Evolutionary conservation across 2,329 filamentous ascomycete genomes (phyloP), one percentile per base, ranked within the genome.

Genomic region (Penicillium verrucosum): DNA sequence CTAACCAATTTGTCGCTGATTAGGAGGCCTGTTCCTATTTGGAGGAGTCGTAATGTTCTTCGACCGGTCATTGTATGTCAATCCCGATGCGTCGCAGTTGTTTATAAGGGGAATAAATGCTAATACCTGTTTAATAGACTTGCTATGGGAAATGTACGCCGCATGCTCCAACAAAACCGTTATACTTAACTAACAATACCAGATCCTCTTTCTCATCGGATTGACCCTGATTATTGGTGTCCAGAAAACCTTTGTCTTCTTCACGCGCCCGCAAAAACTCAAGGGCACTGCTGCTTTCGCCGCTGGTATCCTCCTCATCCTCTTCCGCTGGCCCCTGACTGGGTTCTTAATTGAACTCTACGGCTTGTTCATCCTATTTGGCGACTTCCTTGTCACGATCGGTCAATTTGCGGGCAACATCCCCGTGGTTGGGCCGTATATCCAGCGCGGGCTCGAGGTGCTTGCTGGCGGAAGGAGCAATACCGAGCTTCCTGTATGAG

Each of bases 151-250:
- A 97, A 97, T 72, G 89, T 93, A 83, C 69, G 80, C 56, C 48
- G 53, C 42, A 54, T 37, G 27, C 60, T 41, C 53, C 41, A 42
- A 21, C 38, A 42, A 23, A 11, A 29, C 16, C 44, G 29, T 41
- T 30, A 30, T 42, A 47, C 37, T 45, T 54, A 46, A 60, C 60
- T 49, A 34, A 56, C 44, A 32, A 18, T 16, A 25, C 36, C 56
- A 96, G 91, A 95, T 99, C 75, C 91, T 99, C 74, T 97, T 99
- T 82, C 85, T 99, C 53, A 90, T 96, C 78, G 94, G 94, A 74
- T 85, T 99, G 27, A 96, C 92, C 30, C 89, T 97, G 58, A 95
- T 97, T 68, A 96, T 99, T 77, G 94, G 94, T 42, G 84, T 90
- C 25, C 84, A 89, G 74, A 97, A 97, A 74, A 97, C 94, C 0